phyloP scores from a whole-genome alignment of 2,329 filamentous ascomycete genomes.

The Rhynchosporium graminicola region DNA sequence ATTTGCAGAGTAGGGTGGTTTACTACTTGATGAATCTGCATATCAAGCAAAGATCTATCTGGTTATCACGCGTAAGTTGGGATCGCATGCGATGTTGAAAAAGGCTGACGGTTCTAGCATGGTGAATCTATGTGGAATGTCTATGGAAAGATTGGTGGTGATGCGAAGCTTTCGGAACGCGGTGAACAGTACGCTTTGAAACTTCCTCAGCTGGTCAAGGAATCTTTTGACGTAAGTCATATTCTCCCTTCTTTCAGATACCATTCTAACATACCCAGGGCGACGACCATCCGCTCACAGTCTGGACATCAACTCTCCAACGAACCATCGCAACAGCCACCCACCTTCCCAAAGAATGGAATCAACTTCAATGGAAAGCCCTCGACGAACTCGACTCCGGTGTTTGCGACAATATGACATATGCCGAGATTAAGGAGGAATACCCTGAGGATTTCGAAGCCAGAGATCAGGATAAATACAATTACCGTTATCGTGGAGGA shows the following conservation, averaged over 20 bases:
- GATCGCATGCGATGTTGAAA: background rate
- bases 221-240: constrained; percentile 77
- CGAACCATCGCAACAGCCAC: constrained; percentile 91
- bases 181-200: constrained; percentile 85
- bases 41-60: constrained; percentile 94
- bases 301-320: constrained; percentile 75
- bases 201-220: constrained; percentile 78
- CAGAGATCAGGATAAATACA: constrained; percentile 98
- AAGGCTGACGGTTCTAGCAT: constrained; percentile 57
- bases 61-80: constrained; percentile 80
- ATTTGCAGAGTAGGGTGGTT: constrained; percentile 91
- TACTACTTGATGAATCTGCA: constrained; percentile 99
- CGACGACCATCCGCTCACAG: constrained; percentile 60
- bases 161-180: constrained; percentile 81
- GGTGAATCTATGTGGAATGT: constrained; percentile 94
- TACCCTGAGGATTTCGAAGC: constrained; percentile 95
- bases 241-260: constrained; percentile 12
- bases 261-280: constrained; percentile 27
- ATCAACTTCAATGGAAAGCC: constrained; percentile 98
- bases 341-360: constrained; percentile 77
- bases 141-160: constrained; percentile 86
- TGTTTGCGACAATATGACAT: constrained; percentile 90
- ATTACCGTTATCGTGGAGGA: constrained; percentile 96
- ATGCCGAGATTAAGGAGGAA: constrained; percentile 81
- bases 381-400: constrained; percentile 96